Percentiles rank a stretch among this genome's conserved stretches.
Conservation (phyloP, 2,329 filamentous ascomycete species). For the Leptographium lundbergii region DNA sequence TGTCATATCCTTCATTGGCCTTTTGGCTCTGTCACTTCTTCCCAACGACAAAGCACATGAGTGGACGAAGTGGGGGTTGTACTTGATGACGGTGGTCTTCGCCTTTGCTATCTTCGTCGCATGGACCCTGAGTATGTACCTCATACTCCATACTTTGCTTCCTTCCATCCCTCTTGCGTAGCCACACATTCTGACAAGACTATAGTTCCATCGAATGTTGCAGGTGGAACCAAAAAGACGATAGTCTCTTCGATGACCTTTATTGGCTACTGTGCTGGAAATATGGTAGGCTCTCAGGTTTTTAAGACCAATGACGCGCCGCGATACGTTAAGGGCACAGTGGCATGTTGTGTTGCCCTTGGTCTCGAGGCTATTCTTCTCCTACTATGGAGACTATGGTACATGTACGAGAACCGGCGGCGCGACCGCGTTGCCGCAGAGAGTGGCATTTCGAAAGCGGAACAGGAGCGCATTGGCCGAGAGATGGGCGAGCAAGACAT, state of each 20-base stretch:
- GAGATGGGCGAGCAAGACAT: conserved; percentile 25
- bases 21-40: conserved; percentile 36
- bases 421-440: conserved; percentile 14
- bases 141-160: background rate
- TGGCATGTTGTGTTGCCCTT: conserved; percentile 24
- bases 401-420: conserved; percentile 29
- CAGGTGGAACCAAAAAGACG: conserved; percentile 43
- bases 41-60: conserved; percentile 25
- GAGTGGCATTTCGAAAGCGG: conserved; percentile 22
- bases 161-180: background rate
- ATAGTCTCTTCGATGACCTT: conserved; percentile 41
- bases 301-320: conserved; percentile 44
- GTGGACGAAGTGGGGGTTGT: conserved; percentile 32
- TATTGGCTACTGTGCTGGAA: conserved; percentile 37
- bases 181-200: background rate
- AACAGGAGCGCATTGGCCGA: conserved; percentile 19
- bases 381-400: conserved; percentile 31
- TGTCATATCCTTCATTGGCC: conserved; percentile 33
- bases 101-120: conserved; percentile 29
- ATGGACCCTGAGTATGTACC: conserved; percentile 15
- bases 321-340: conserved; percentile 44
- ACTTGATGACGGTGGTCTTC: conserved; percentile 34
- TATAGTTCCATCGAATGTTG: conserved; percentile 39
- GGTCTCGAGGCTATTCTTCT: conserved; percentile 17
- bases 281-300: conserved; percentile 39